A percentile compares a stretch with the other conserved stretches of the same genome.
Evolutionary conservation across 2,329 filamentous ascomycete genomes (phyloP).

Genomic region (Tolypocladium endophyticum): DNA sequence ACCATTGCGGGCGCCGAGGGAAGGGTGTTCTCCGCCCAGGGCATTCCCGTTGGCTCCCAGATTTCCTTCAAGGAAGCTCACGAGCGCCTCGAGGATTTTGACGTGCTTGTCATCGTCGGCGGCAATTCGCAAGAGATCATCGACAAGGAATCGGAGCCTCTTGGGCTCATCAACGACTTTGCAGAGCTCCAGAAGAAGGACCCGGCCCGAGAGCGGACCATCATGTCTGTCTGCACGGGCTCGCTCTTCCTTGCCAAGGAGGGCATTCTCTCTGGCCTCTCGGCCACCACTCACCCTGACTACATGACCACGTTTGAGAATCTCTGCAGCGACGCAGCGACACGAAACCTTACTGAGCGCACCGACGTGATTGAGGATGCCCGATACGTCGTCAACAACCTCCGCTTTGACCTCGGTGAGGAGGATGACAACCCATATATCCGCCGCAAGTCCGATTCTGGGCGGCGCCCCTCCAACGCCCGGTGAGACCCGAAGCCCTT

Average conservation of each 20-base stretch:
- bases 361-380: conserved; percentile 74
- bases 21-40: conserved; percentile 48
- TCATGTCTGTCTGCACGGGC: conserved; percentile 72
- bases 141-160: conserved; percentile 57
- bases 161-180: conserved; percentile 64
- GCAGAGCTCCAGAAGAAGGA: conserved; percentile 72
- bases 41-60: conserved; percentile 61
- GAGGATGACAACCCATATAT: conserved; percentile 79
- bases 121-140: conserved; percentile 55
- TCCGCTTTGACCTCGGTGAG: conserved; percentile 74
- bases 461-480: conserved; percentile 48
- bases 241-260: conserved; percentile 66
- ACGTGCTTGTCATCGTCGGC: conserved; percentile 69
- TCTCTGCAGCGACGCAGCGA: conserved; percentile 63
- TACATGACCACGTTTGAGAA: conserved; percentile 73
- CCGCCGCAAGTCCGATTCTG: conserved; percentile 59
- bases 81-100: conserved; percentile 63
- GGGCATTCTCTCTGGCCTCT: conserved; percentile 67
- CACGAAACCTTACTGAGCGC: conserved; percentile 60
- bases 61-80: conserved; percentile 71
- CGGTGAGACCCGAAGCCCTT: conserved; percentile 31
- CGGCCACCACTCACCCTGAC: conserved; percentile 75
- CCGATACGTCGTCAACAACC: conserved; percentile 84
- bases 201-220: conserved; percentile 67
- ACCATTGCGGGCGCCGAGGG: conserved; percentile 43